Evolutionary conservation across 139 green algal genomes (phyloP).

Genomic region (Parachlorella kessleri): DNA sequence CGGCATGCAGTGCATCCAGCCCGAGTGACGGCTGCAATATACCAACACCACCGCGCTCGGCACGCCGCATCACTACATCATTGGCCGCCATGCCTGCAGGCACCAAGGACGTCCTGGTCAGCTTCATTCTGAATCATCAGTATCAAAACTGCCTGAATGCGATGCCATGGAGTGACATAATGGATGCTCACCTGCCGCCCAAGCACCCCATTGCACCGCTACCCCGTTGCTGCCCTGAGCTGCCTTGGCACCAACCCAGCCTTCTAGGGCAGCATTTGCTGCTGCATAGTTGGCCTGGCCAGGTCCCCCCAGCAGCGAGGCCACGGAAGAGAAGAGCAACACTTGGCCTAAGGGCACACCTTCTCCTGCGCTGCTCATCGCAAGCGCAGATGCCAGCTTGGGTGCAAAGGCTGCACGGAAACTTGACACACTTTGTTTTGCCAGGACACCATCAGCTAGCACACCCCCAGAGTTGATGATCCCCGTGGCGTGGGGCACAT

Average conservation of each 20-base stretch:
- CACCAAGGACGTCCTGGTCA: slow-evolving; percentile 5
- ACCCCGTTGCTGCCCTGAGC: background rate
- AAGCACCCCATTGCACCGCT: slow-evolving; percentile 65
- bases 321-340: slow-evolving; percentile 62
- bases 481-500: background rate
- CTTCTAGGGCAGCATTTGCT: slow-evolving; percentile 47
- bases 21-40: slow-evolving; percentile 57
- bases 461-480: slow-evolving; percentile 71
- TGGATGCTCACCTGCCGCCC: slow-evolving; percentile 25
- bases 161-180: slow-evolving; percentile 75
- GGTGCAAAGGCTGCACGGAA: slow-evolving; percentile 49
- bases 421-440: slow-evolving; percentile 35
- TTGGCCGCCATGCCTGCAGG: slow-evolving; percentile 52
- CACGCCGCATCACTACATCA: slow-evolving; percentile 26
- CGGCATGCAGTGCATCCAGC: slow-evolving; percentile 42
- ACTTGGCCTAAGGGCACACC: slow-evolving; percentile 1
- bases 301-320: slow-evolving; percentile 41
- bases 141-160: slow-evolving; percentile 26
- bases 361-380: background rate
- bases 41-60: slow-evolving; percentile 65
- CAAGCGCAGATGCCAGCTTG: slow-evolving; percentile 39
- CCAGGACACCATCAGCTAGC: slow-evolving; percentile 55
- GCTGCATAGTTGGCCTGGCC: slow-evolving; percentile 47
- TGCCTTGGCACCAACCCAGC: background rate
- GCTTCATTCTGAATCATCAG: slow-evolving; percentile 66